phyloP scores from a whole-genome alignment of 2,329 filamentous ascomycete species.

The Pezicula radicicola region DNA sequence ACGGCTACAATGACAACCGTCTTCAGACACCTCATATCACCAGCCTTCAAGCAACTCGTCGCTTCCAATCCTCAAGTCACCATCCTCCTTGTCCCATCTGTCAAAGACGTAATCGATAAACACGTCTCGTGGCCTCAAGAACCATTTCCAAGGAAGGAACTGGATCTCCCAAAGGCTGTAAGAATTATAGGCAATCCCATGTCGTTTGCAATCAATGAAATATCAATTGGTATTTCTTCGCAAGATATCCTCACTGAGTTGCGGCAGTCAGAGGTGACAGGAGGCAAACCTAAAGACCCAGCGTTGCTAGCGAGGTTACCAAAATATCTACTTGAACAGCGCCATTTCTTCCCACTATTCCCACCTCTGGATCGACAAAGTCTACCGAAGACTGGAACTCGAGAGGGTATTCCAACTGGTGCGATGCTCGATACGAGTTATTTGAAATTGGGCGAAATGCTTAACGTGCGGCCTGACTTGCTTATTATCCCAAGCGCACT shows the following conservation, averaged over 20 bases:
- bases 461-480: conserved; percentile 81
- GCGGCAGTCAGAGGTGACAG: conserved; percentile 66
- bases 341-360: conserved; percentile 88
- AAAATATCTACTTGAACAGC: conserved; percentile 79
- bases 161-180: conserved; percentile 75
- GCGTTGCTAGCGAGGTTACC: conserved; percentile 57
- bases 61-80: conserved; percentile 72
- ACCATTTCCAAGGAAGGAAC: conserved; percentile 63
- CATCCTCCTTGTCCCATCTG: conserved; percentile 79
- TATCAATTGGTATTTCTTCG: conserved; percentile 74
- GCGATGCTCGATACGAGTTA: conserved; percentile 81
- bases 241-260: conserved; percentile 85
- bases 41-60: conserved; percentile 67
- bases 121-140: conserved; percentile 87
- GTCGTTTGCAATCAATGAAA: conserved; percentile 84
- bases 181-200: conserved; percentile 87
- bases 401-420: conserved; percentile 61
- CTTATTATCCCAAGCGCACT: conserved; percentile 79
- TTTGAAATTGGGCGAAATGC: conserved; percentile 86
- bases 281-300: conserved; percentile 48
- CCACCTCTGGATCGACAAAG: conserved; percentile 70
- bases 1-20: conserved; percentile 76
- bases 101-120: conserved; percentile 77
- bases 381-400: conserved; percentile 62
- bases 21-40: conserved; percentile 77